Evolutionary conservation across 1,139 yeast species (phyloP), one percentile per base, ranked within the genome.

Genomic region (Candida neerlandica): DNA sequence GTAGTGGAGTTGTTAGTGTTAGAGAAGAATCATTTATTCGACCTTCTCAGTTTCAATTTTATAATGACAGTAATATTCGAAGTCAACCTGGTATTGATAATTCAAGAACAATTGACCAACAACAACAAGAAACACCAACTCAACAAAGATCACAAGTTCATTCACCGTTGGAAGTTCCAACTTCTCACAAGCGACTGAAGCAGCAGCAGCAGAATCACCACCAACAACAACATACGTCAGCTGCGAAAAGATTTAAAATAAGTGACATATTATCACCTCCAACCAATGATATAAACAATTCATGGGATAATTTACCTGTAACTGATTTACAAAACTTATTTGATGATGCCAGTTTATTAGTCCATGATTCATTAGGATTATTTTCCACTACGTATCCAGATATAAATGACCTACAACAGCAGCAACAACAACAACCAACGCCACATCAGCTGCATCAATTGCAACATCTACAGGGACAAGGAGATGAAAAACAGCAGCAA

Each of bases 321-420:
- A 39, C 47, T 27, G 66, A 64, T 45, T 51, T 66, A 55, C 56
- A 62, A 46, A 51, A 55, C 51, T 50, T 81, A 15, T 74, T 80
- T 53, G 75, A 76, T 53, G 84, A 81, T 46, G 85, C 85, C 2
- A 69, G 76, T 29, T 58, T 72, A 35, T 63, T 82, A 52, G 83
- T 82, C 15, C 72, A 73, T 45, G 85, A 81, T 52, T 55, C 66
- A 3, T 53, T 65, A 16, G 69, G 50, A 18, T 21, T 44, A 38
- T 50, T 41, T 29, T 51, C 38, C 15, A 21, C 41, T 21, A 33
- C 64, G 58, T n/a, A 46, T 43, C 27, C 26, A 2, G 15, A 37
- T 7, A 10, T 33, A 5, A 33, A 33, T 16, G 37, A 16, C 11
- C 11, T 5, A 9, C 15, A 35, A 5, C 40, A 12, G 14, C 12